Conservation (phyloP, 305 asterid species). For the Solanum hybrid region DNA sequence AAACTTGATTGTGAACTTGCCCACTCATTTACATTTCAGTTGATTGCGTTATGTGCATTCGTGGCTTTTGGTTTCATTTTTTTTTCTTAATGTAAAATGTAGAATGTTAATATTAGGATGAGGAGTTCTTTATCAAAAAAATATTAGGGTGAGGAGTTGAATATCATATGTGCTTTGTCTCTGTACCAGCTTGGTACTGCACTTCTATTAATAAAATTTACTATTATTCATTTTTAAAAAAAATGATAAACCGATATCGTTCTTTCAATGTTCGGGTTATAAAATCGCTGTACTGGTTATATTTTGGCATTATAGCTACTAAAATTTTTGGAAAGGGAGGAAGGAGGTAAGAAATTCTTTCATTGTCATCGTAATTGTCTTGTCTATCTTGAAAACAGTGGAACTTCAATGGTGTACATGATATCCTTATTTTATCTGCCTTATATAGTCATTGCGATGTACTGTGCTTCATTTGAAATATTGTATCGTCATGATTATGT, state of each 20-base stretch:
- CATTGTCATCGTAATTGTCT: neutral
- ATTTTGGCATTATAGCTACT: neutral
- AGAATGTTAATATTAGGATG: neutral
- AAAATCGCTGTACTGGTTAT: neutral
- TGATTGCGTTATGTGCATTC: neutral
- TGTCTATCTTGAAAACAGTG: neutral
- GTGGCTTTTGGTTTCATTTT: neutral
- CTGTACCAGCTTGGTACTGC: neutral
- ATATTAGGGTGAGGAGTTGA: neutral
- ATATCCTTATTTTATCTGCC: neutral
- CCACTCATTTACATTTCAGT: neutral
- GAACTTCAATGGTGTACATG: neutral
- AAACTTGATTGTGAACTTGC: neutral
- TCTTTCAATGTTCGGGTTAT: neutral
- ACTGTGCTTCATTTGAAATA: neutral
- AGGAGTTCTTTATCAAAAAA: neutral
- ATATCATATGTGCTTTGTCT: neutral
- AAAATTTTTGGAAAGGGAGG: neutral
- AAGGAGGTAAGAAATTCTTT: neutral
- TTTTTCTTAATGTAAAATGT: neutral
- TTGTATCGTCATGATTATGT: neutral
- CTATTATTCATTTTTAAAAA: neutral
- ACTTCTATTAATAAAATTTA: neutral
- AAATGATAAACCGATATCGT: neutral
- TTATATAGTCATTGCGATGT: neutral